Conservation (phyloP, 768 basidiomycete genomes). For the Hypsizygus marmoreus region DNA sequence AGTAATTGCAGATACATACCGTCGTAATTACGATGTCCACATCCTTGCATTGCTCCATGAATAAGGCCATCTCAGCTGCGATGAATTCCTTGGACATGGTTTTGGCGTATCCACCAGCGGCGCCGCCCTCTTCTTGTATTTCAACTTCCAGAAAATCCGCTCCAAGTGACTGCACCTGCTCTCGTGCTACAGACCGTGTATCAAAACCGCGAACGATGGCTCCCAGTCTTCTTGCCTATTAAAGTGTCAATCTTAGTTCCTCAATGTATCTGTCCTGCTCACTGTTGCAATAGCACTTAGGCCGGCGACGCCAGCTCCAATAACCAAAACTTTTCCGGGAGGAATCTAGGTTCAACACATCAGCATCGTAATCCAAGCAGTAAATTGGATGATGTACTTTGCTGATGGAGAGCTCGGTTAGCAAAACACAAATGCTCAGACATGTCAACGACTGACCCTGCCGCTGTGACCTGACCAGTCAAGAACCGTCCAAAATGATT, state of each 20-base stretch:
- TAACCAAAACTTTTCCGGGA: conserved; percentile 84
- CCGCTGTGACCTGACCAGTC: conserved; percentile 90
- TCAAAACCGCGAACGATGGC: conserved; percentile 91
- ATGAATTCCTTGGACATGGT: conserved; percentile 91
- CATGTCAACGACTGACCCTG: conserved; percentile 48
- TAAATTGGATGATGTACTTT: conserved; percentile 26
- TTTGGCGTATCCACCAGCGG: conserved; percentile 85
- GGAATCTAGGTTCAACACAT: conserved; percentile 55
- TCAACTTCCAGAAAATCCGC: conserved; percentile 88
- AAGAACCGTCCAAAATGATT: conserved; percentile 89
- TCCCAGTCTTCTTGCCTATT: conserved; percentile 76
- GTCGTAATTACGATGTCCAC: conserved; percentile 91
- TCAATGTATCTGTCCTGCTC: no score
- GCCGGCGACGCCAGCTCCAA: conserved; percentile 88
- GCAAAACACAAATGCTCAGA: neutral
- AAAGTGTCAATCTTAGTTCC: no score
- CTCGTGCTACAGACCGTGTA: conserved; percentile 80
- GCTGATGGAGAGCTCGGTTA: conserved; percentile 16
- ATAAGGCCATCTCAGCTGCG: conserved; percentile 85
- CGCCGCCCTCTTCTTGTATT: conserved; percentile 80
- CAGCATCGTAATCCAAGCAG: neutral
- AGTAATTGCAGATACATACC: conserved; percentile 34
- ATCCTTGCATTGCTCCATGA: conserved; percentile 85
- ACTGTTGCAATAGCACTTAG: conserved; percentile 87
- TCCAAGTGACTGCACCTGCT: conserved; percentile 88